A percentile compares a stretch with the other conserved stretches of the same genome.
phyloP scores from a whole-genome alignment of 148 eudicot species.

The Drosera capensis region DNA sequence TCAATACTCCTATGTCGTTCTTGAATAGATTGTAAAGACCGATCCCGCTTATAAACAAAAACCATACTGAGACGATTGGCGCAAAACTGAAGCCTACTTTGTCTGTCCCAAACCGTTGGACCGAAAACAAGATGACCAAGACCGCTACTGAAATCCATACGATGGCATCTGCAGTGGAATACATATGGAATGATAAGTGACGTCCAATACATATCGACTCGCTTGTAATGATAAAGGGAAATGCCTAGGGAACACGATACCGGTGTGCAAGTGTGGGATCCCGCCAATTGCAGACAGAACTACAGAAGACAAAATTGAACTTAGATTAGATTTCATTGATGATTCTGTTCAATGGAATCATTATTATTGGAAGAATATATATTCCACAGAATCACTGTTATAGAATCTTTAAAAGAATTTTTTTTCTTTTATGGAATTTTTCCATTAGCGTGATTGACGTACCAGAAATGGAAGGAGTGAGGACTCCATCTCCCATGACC shows the following conservation, averaged over 20 bases:
- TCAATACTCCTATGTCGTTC: background rate
- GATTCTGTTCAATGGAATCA: too few relatives aligned
- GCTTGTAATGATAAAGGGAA: too few relatives aligned
- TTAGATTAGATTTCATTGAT: background rate
- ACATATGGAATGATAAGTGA: too few relatives aligned
- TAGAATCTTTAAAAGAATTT: too few relatives aligned
- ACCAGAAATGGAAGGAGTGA: constrained; percentile 31
- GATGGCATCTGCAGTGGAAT: constrained; percentile 1
- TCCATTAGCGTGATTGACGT: background rate
- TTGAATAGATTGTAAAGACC: constrained; percentile 5
- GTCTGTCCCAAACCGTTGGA: constrained; percentile 7
- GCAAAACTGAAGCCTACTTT: constrained; percentile 5
- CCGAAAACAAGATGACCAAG: background rate
- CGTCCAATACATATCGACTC: background rate
- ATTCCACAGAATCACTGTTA: too few relatives aligned
- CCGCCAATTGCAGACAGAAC: constrained; percentile 2
- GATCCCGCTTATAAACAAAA: background rate
- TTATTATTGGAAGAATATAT: too few relatives aligned
- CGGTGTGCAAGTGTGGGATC: background rate
- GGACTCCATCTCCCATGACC: constrained; percentile 26
- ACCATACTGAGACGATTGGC: constrained; percentile 5
- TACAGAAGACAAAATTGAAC: background rate
- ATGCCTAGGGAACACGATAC: background rate
- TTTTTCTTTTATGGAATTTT: background rate
- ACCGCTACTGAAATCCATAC: constrained; percentile 3